Conservation (phyloP, 306 rosid genomes). For the Chamaecrista fasciculata region DNA sequence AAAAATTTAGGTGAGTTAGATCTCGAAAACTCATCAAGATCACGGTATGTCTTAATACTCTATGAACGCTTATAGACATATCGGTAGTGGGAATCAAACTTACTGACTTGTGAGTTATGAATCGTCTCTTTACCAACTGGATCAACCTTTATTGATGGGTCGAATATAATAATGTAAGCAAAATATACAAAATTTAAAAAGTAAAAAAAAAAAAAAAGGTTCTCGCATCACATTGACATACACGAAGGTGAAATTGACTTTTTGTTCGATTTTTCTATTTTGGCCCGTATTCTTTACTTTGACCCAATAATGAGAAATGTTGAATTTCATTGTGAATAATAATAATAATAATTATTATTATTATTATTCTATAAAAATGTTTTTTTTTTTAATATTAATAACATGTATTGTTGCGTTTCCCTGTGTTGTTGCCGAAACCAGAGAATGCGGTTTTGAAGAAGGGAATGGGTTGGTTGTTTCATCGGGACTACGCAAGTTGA, state of each 20-base stretch:
- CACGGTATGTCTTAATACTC: too few species aligned
- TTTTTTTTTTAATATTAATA: neutral
- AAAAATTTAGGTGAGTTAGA: too few species aligned
- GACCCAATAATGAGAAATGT: neutral
- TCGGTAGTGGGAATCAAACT: too few species aligned
- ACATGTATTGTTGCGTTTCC: neutral
- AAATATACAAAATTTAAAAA: too few species aligned
- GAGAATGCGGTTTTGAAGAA: slow-evolving; percentile 25
- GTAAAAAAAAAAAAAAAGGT: neutral
- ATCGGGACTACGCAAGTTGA: neutral
- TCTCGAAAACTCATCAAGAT: too few species aligned
- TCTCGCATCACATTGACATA: neutral
- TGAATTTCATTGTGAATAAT: neutral
- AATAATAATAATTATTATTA: neutral
- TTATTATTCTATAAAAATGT: too few species aligned
- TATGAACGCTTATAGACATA: too few species aligned
- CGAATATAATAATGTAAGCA: neutral
- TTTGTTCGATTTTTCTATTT: neutral
- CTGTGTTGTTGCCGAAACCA: slow-evolving; percentile 26
- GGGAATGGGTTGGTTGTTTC: neutral
- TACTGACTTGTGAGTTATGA: too few species aligned
- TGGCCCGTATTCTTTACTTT: neutral
- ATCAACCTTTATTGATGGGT: too few species aligned
- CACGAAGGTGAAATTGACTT: neutral
- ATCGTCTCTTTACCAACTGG: too few species aligned